Evolutionary conservation across 495 filamentous ascomycete species (phyloP).

Genomic region (Sordaria brevicollis): DNA sequence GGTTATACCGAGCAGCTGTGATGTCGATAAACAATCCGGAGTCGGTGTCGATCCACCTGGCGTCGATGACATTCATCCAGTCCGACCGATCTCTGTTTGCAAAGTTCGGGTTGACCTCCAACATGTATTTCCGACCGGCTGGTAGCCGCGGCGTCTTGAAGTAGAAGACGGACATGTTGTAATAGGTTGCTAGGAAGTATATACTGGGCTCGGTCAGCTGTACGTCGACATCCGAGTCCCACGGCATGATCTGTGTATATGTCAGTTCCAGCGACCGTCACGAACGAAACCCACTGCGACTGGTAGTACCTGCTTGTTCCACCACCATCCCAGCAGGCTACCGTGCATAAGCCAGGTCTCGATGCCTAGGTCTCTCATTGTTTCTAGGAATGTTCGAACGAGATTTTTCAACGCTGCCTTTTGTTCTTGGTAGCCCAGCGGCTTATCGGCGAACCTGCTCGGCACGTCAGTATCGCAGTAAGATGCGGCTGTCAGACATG

Average conservation of each 20-base stretch:
- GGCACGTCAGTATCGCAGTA: background rate
- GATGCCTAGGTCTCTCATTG: slow-evolving; percentile 39
- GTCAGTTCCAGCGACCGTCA: background rate
- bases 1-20: slow-evolving; percentile 31
- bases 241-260: slow-evolving; percentile 48
- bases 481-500: background rate
- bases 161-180: slow-evolving; percentile 52
- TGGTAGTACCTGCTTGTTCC: slow-evolving; percentile 16
- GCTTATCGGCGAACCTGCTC: slow-evolving; percentile 39
- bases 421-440: slow-evolving; percentile 39
- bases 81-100: slow-evolving; percentile 50
- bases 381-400: slow-evolving; percentile 55
- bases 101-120: slow-evolving; percentile 61
- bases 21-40: slow-evolving; percentile 71
- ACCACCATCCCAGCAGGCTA: slow-evolving; percentile 22
- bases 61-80: slow-evolving; percentile 60
- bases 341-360: slow-evolving; percentile 23
- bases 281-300: background rate
- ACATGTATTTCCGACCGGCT: slow-evolving; percentile 46
- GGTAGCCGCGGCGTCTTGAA: slow-evolving; percentile 37
- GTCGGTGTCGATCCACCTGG: slow-evolving; percentile 61
- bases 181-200: slow-evolving; percentile 50
- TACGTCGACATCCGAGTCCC: slow-evolving; percentile 67
- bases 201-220: slow-evolving; percentile 58
- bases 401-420: slow-evolving; percentile 38